Evolutionary conservation across 2,329 filamentous ascomycete species (phyloP), one percentile per base, ranked within the genome.

Genomic region (Westerdykella sp.): DNA sequence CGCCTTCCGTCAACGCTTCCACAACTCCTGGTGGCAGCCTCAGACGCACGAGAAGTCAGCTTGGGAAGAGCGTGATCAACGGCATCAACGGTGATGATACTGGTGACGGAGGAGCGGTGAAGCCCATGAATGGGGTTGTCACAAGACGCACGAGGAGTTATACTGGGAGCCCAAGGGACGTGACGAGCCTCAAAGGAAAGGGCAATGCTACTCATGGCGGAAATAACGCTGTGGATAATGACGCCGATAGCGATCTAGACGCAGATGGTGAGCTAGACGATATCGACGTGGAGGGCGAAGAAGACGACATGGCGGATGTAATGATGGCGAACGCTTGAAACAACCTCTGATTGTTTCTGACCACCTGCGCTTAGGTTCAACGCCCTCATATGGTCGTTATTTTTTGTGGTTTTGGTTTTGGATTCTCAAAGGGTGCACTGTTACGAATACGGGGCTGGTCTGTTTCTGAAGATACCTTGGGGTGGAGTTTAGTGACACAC

Each of bases 11-110:
- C 1, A 65, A 65, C 18, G 62, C 60, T n/a, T 49, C 51, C n/a
- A 47, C 56, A 11, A 66, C 61, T 4, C 61, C 63, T 0, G 38
- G 38, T 14, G 48, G 59, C 2, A 63, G 54, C 2, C 45, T 64
- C 0, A 53, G 66, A 13, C 61, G 71, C 11, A 71, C 69, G 13
- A 57, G 72, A 40, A 74, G 71, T 48, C 68, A 68, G 47, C 61
- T 73, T 1, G 69, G 60, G 14, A 62, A 69, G 38, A 68, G 65
- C 28, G 60, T 69, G 11, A 57, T 63, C 0, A 68, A 66, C 23
- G 63, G 62, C 10, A 30, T 52, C 2, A 49, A 50, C 22, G 45
- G 34, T 23, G 60, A 62, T 14, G 60, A 62, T 6, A 51, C 51
- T 2, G 57, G 55, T 25, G 60, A 64, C 14, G 56, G 61, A 9